Base-by-base conservation (phyloP, 78 protist species). In the Tieghemostelium lacteum region DNA sequence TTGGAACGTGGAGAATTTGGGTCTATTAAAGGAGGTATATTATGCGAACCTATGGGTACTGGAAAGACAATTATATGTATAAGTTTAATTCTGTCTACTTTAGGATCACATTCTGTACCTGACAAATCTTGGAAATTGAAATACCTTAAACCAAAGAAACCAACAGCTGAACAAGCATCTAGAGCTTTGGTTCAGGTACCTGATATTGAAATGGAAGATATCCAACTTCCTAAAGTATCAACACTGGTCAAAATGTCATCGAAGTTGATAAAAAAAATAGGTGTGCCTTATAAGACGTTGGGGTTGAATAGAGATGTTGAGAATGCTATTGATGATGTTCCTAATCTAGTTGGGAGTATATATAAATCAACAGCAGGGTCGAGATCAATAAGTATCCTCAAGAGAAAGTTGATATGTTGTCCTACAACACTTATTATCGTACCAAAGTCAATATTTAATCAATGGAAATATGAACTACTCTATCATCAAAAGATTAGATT, bases 41-140 rank as follows among this genome's bases (percentile, higher is more conserved):
- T 86, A 45, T 86, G 92, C n/a, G 80, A 86, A 37, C 62, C 50
- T 37, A 71, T 85, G 80, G 92, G 92, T 34, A 85, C 92, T 42
- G 92, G 92, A 24, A 85, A 85, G 28, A 85, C 92, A 31, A 37
- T 73, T 28, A 85, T 85, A 26, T 71, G 92, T 64, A 85, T 85
- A 24, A 73, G 83, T 26, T 63, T 85, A 34, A 52, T 85, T 19
- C 73, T 73, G 0, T 61, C 80, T 10, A 85, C 92, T n/a, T 54
- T 71, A n/a, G 92, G 92, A 20, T 52, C 69, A 34, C 67, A 66
- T 31, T 70, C 88, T 0, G 19, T 33, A n/a, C n/a, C 61, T 39
- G 6, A 55, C 75, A 12, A 8, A n/a, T 24, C 17, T n/a, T n/a
- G n/a, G n/a, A n/a, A n/a, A n/a, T n/a, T n/a, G n/a, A n/a, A n/a